These are phyloP conservation scores for Candida odintsovae DNA, from an alignment of 805 yeast species.

Conservation along the genomic window DNA sequence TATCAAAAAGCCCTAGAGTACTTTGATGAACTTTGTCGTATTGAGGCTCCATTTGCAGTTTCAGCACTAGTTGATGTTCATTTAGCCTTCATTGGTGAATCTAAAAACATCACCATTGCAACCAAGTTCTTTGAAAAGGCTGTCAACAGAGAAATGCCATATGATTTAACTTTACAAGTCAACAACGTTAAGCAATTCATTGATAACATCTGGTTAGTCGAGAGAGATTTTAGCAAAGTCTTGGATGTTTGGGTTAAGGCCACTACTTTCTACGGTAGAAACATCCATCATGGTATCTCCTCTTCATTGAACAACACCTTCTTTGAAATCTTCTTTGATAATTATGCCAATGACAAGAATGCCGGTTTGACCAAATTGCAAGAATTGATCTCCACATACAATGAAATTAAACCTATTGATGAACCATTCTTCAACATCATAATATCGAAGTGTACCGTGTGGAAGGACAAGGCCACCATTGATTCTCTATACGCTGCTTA, in stretches of 20 bases:
- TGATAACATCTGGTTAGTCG: constrained; percentile 51
- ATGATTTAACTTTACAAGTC: constrained; percentile 63
- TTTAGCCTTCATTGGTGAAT: constrained; percentile 70
- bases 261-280: constrained; percentile 50
- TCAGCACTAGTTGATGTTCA: constrained; percentile 68
- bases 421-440: constrained; percentile 80
- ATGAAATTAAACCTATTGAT: constrained; percentile 54
- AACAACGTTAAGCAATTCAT: constrained; percentile 64
- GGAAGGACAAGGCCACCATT: constrained; percentile 64
- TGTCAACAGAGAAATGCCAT: constrained; percentile 64
- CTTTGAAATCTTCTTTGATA: constrained; percentile 60
- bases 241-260: constrained; percentile 59
- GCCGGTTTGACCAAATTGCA: constrained; percentile 55
- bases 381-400: constrained; percentile 49
- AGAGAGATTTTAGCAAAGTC: constrained; percentile 53
- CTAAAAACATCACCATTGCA: constrained; percentile 67
- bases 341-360: constrained; percentile 40
- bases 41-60: constrained; percentile 36
- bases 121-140: constrained; percentile 72
- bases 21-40: constrained; percentile 54
- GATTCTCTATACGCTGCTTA: constrained; percentile 60
- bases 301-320: constrained; percentile 67
- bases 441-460: constrained; percentile 56
- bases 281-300: constrained; percentile 62
- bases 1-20: constrained; percentile 59